Percentiles rank a stretch among this genome's conserved stretches.
These are phyloP conservation scores for Plasmopara muralis DNA, from an alignment of 352 stramenopile genomes.

Conservation along the genomic window DNA sequence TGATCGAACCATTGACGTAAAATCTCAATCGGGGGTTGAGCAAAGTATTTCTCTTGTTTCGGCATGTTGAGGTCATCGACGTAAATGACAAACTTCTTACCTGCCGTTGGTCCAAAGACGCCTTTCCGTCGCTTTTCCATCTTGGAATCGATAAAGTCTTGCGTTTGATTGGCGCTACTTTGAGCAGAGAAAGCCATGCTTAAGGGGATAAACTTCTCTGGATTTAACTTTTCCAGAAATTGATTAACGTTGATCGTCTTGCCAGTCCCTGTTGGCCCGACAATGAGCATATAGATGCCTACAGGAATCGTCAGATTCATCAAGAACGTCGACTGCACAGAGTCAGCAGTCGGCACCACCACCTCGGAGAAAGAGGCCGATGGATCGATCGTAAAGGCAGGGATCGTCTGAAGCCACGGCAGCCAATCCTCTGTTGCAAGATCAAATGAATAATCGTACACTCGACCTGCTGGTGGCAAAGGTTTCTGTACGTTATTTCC, in stretches of 20 bases:
- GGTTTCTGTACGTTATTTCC: constrained; percentile 44
- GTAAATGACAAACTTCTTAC: constrained; percentile 91
- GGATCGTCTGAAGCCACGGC: constrained; percentile 88
- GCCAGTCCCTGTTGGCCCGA: constrained; percentile 91
- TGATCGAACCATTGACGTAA: constrained; percentile 93
- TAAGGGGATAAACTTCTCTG: constrained; percentile 89
- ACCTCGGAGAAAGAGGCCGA: constrained; percentile 86
- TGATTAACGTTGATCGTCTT: constrained; percentile 94
- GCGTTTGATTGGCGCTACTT: constrained; percentile 89
- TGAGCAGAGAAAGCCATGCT: constrained; percentile 91
- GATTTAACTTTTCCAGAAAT: constrained; percentile 83
- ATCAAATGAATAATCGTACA: constrained; percentile 92
- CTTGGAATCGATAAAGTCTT: constrained; percentile 91
- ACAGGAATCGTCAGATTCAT: constrained; percentile 81
- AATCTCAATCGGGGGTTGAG: constrained; percentile 93
- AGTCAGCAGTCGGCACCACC: constrained; percentile 92
- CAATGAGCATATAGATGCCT: constrained; percentile 88
- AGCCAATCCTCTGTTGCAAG: constrained; percentile 75
- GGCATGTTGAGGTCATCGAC: constrained; percentile 96
- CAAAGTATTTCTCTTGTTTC: constrained; percentile 91
- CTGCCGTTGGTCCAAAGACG: constrained; percentile 87
- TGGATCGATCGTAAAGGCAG: constrained; percentile 62
- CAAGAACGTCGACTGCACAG: constrained; percentile 89
- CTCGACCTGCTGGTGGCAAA: constrained; percentile 50
- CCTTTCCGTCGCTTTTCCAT: constrained; percentile 91